Base-by-base conservation (phyloP, 1,284 basidiomycete genomes). In the Sparassis latifolia region DNA sequence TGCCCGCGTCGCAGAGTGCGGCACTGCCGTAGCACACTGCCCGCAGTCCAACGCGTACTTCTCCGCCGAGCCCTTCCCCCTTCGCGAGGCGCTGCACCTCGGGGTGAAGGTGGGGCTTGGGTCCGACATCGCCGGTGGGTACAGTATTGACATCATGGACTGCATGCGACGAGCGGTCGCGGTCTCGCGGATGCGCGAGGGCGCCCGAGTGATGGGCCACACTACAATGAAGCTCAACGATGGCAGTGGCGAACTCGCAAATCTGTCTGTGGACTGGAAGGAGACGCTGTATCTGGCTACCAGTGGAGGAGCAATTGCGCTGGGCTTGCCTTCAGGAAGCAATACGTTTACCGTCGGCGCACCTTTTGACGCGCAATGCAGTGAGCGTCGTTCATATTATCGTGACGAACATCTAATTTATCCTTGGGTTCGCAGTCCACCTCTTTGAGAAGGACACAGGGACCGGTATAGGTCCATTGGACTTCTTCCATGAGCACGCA, bases 21-120 rank as follows among this genome's bases (percentile, higher is more conserved):
- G 81, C 5, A 79, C 83, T 1, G 74, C 86, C 2, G 73, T 93
- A 29, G 89, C 90, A 0, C 89, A 92, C 58, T 94, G 91, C 63
- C 91, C 90, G 0, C 73, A 93, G 9, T 92, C 89, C 0, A 93
- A 93, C 60, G 77, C 79, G 0, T 94, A 93, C 67, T 91, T 93
- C 66, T 91, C 88, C 0, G 78, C 83, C 6, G 73, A 78, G 50
- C 80, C 84, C 0, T 87, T 93, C 61, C 79, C 76, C 2, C 70
- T 92, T 10, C 80, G 86, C 32, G 87, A 92, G 64, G 87, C 89
- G 1, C 69, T 92, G 27, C 66, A 77, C 39, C 67, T 65, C 27
- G 76, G 76, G 0, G 79, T 90, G 30, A 77, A 74, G 40, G 79
- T 93, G 12, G 90, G 90, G 0, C 75, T 93, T 1, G 91, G 91